A percentile compares a stretch with the other conserved stretches of the same genome.
Evolutionary conservation across 2,329 filamentous ascomycete genomes (phyloP).

Genomic region (Xylaria digitata): DNA sequence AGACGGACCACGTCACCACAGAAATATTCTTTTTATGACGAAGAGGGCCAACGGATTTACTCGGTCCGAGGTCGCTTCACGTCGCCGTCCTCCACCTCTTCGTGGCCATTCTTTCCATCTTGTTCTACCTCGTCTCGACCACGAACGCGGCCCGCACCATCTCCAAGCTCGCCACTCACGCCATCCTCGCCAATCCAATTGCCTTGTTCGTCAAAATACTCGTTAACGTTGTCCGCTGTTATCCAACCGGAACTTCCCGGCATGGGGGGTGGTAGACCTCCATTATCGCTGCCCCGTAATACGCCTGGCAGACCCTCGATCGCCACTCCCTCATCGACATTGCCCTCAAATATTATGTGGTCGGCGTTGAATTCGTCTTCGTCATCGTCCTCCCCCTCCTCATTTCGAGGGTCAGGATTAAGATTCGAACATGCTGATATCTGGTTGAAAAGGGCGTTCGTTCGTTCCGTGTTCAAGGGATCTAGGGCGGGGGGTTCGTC

Average conservation of each 20-base stretch:
- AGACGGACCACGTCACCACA: neutral
- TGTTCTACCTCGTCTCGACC: slow-evolving; percentile 64
- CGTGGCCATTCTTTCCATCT: slow-evolving; percentile 58
- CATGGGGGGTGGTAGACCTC: slow-evolving; percentile 72
- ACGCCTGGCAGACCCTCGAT: slow-evolving; percentile 69
- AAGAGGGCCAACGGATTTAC: slow-evolving; percentile 29
- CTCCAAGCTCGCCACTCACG: slow-evolving; percentile 66
- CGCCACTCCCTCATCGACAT: slow-evolving; percentile 58
- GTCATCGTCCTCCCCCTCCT: slow-evolving; percentile 68
- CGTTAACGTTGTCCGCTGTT: slow-evolving; percentile 88
- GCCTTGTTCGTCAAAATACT: slow-evolving; percentile 84
- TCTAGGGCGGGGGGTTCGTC: slow-evolving; percentile 45
- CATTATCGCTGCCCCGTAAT: slow-evolving; percentile 59
- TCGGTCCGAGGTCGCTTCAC: slow-evolving; percentile 50
- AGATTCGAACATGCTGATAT: slow-evolving; percentile 80
- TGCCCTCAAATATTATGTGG: slow-evolving; percentile 67
- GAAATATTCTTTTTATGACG: neutral
- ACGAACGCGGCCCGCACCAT: slow-evolving; percentile 71
- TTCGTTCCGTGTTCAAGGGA: slow-evolving; percentile 47
- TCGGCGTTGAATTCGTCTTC: slow-evolving; percentile 56
- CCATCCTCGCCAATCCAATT: slow-evolving; percentile 73
- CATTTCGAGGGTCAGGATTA: slow-evolving; percentile 75
- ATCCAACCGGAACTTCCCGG: slow-evolving; percentile 86
- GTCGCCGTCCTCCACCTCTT: slow-evolving; percentile 53
- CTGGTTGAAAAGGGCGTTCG: slow-evolving; percentile 71